Evolutionary conservation across 169 alveolate species (phyloP).

Genomic region (Cardiosporidium cionae): DNA sequence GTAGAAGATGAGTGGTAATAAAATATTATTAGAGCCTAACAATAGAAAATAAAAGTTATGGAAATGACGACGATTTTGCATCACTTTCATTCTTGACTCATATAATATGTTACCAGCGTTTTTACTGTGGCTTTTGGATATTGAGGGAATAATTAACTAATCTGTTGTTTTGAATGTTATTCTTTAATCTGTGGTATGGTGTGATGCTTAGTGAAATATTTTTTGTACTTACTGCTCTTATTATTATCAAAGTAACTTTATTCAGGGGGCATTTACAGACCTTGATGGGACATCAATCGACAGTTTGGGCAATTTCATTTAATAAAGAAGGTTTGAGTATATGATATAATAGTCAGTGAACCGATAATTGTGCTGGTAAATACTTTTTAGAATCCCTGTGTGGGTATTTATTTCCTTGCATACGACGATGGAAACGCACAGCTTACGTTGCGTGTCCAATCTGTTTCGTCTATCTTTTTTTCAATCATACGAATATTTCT

Average conservation of each 20-base stretch:
- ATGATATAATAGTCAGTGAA: no score
- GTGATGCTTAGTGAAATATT: not conserved
- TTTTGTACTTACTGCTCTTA: not conserved
- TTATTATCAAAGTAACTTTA: no score
- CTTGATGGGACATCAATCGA: conserved; percentile 9
- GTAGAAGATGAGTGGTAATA: conserved; percentile 9
- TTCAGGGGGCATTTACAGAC: conserved; percentile 16
- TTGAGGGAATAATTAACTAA: not conserved
- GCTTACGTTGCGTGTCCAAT: no score
- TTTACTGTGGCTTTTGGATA: no score
- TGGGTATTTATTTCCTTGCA: no score
- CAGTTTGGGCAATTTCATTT: conserved; percentile 19
- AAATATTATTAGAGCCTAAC: not conserved
- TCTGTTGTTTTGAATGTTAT: not conserved
- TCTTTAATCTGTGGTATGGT: not conserved
- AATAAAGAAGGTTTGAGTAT: no score
- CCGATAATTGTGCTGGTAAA: no score
- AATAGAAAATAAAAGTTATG: not conserved
- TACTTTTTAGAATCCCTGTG: no score
- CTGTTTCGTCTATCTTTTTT: no score
- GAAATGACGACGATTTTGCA: not conserved
- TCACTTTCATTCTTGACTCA: not conserved
- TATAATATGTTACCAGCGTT: not conserved
- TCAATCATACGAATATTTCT: no score
- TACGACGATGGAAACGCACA: no score